Percentiles rank a stretch among this genome's conserved stretches.
Evolutionary conservation across 306 rosid genomes (phyloP).

Genomic region (Lathyrus aphaca): DNA sequence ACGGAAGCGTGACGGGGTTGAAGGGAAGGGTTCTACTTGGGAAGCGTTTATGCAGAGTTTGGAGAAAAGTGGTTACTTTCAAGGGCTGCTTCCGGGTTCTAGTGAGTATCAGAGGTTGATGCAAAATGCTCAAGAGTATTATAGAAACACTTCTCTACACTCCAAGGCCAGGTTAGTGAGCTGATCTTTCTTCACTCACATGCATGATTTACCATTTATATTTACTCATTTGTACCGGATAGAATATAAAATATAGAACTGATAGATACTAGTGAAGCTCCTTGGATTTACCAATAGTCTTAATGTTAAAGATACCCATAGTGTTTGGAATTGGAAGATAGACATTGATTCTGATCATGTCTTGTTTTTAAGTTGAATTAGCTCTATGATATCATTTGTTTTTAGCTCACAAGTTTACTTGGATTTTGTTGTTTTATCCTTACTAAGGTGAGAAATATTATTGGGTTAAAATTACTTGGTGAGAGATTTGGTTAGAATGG

Average conservation of each 20-base stretch:
- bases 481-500: neutral
- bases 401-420: neutral
- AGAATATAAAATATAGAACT: neutral
- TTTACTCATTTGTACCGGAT: slow-evolving; percentile 3
- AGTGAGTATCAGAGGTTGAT: slow-evolving; percentile 70
- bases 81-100: slow-evolving; percentile 79
- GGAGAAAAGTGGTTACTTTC: slow-evolving; percentile 78
- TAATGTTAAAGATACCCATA: neutral
- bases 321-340: neutral
- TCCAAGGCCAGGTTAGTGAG: slow-evolving; percentile 58
- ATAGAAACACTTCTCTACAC: slow-evolving; percentile 57
- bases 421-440: slow-evolving; percentile 13
- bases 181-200: neutral
- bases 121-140: slow-evolving; percentile 82
- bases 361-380: neutral
- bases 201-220: neutral
- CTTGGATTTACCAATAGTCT: neutral
- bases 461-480: neutral
- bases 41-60: slow-evolving; percentile 71
- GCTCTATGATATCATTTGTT: neutral
- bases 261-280: neutral
- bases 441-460: slow-evolving; percentile 16
- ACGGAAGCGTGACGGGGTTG: slow-evolving; percentile 65
- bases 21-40: slow-evolving; percentile 77
- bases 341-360: neutral